Conservation (phyloP, 2,329 filamentous ascomycete species). For the Penicillium sp. region DNA sequence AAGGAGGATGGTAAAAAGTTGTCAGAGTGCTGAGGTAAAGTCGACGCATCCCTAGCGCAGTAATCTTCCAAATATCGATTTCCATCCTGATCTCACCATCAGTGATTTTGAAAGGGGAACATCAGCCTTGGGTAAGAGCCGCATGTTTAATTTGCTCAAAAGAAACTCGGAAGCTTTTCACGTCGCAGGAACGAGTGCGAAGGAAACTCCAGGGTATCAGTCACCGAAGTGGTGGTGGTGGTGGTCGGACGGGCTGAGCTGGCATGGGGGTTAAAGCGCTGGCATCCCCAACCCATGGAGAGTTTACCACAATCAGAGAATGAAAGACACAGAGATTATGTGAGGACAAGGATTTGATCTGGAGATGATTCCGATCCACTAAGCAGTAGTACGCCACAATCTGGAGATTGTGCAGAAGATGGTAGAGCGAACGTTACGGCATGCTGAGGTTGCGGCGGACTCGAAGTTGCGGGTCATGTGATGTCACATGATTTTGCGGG, state of each 20-base stretch:
- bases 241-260: slow-evolving; percentile 12
- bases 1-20: not conserved
- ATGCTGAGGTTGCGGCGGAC: slow-evolving; percentile 12
- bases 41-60: not conserved
- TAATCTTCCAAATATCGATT: not conserved
- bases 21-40: not conserved
- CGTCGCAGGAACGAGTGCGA: not conserved
- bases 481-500: not conserved
- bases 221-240: slow-evolving; percentile 8
- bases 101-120: not conserved
- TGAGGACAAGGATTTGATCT: not conserved
- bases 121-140: not conserved
- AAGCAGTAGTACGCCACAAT: not conserved
- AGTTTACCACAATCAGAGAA: not conserved
- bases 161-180: not conserved
- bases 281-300: not conserved
- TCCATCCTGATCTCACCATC: not conserved
- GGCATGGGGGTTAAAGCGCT: slow-evolving; percentile 6
- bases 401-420: not conserved
- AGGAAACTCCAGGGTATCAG: not conserved
- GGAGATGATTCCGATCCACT: not conserved
- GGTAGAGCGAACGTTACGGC: slow-evolving; percentile 18
- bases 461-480: slow-evolving; percentile 1
- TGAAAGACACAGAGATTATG: not conserved
- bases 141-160: not conserved